These are phyloP conservation scores for Oryza punctata DNA, from an alignment of 176 grass and related monocot species.

Conservation along the genomic window DNA sequence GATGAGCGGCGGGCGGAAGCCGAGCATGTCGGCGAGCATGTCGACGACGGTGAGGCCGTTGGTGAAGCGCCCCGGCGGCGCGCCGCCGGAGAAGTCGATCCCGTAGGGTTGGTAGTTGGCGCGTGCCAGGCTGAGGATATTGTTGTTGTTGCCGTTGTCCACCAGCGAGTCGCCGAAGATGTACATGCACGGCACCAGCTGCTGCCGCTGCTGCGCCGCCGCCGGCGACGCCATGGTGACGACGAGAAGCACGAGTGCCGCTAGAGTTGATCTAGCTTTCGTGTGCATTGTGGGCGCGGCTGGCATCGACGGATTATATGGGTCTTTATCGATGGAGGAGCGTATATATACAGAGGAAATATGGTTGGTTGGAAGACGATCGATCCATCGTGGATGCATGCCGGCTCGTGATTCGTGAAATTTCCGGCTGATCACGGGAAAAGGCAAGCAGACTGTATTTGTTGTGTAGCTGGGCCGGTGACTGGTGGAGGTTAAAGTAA, in stretches of 20 bases:
- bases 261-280: not conserved
- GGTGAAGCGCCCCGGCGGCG: conserved; percentile 76
- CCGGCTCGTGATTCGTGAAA: no score
- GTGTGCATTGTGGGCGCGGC: not conserved
- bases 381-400: no score
- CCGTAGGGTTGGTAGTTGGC: conserved; percentile 94
- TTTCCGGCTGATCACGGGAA: no score
- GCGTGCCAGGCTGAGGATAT: conserved; percentile 67
- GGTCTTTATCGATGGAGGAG: no score
- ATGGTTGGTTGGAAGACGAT: no score
- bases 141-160: conserved; percentile 97
- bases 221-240: not conserved
- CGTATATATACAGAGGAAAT: no score
- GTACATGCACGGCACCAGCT: conserved; percentile 76
- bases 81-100: conserved; percentile 74
- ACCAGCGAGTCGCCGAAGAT: conserved; percentile 90
- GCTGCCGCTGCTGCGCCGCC: not conserved
- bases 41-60: conserved; percentile 94
- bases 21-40: conserved; percentile 50
- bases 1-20: conserved; percentile 60
- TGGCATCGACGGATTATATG: no score
- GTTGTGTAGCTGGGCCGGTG: no score
- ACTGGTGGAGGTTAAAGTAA: no score
- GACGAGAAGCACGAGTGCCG: not conserved
- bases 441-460: no score